Percentiles rank a stretch among this genome's conserved stretches.
phyloP scores from a whole-genome alignment of 2,329 filamentous ascomycete genomes.

The Trichoderma breve region DNA sequence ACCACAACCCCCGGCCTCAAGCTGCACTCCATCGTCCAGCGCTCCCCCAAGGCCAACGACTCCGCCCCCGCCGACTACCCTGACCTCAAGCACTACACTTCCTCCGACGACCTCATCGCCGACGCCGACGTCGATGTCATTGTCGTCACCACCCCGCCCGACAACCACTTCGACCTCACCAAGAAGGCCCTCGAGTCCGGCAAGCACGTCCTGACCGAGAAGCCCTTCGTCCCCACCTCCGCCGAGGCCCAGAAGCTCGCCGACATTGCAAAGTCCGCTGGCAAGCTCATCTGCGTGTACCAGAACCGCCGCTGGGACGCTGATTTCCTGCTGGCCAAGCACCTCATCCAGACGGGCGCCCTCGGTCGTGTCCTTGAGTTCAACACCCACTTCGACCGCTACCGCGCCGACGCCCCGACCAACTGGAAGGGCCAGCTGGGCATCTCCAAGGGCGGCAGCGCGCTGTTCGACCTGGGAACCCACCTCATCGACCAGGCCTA shows the following conservation, averaged over 20 bases:
- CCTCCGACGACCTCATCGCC: conserved; percentile 59
- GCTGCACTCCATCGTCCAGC: conserved; percentile 74
- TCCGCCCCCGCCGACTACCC: conserved; percentile 70
- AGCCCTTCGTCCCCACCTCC: conserved; percentile 74
- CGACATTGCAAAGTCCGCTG: conserved; percentile 49
- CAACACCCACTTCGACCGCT: conserved; percentile 77
- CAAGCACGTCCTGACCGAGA: conserved; percentile 80
- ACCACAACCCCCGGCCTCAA: conserved; percentile 60
- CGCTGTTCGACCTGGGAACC: conserved; percentile 71
- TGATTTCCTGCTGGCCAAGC: conserved; percentile 69
- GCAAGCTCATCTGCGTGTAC: conserved; percentile 63
- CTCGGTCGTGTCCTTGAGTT: conserved; percentile 75
- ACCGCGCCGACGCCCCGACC: conserved; percentile 57
- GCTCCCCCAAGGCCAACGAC: conserved; percentile 60
- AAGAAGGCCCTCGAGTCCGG: conserved; percentile 64
- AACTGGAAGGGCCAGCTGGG: conserved; percentile 66
- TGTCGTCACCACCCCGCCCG: conserved; percentile 68
- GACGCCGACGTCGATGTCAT: conserved; percentile 67
- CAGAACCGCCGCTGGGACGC: conserved; percentile 77
- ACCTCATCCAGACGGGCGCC: conserved; percentile 56
- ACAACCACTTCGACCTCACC: conserved; percentile 66
- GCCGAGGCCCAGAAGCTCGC: conserved; percentile 65
- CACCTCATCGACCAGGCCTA: conserved; percentile 76
- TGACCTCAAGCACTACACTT: conserved; percentile 60
- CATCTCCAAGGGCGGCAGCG: conserved; percentile 62